phyloP scores from a whole-genome alignment of 768 basidiomycete species.

The Coprinopsis sp. region DNA sequence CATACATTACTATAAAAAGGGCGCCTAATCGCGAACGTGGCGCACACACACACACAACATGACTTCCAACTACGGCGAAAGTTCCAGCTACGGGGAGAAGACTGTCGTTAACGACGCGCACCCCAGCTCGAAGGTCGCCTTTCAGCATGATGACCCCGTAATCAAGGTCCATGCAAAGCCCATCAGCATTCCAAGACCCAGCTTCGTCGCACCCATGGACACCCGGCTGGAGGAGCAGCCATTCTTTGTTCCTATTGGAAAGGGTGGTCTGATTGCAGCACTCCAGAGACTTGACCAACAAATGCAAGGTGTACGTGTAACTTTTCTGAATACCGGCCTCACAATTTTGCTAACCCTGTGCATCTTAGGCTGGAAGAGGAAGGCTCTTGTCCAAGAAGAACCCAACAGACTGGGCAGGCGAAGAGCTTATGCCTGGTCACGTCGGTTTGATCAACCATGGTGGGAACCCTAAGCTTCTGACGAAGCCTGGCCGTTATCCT shows the following conservation, averaged over 20 bases:
- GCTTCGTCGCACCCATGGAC: slow-evolving; percentile 44
- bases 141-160: too few relatives aligned
- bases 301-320: slow-evolving; percentile 41
- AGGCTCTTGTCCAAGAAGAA: slow-evolving; percentile 62
- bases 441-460: slow-evolving; percentile 79
- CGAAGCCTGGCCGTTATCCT: slow-evolving; percentile 74
- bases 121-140: too few relatives aligned
- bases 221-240: slow-evolving; percentile 53
- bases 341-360: background rate
- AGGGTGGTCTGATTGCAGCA: slow-evolving; percentile 63
- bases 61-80: too few relatives aligned
- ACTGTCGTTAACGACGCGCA: too few relatives aligned
- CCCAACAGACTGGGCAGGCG: slow-evolving; percentile 67
- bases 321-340: too few relatives aligned
- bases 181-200: slow-evolving; percentile 29
- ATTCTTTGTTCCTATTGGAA: slow-evolving; percentile 67
- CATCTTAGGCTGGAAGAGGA: slow-evolving; percentile 48
- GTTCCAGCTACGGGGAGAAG: too few relatives aligned
- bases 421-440: slow-evolving; percentile 65
- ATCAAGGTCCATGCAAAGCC: too few relatives aligned
- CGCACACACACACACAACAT: too few relatives aligned
- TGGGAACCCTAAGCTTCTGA: slow-evolving; percentile 73
- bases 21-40: too few relatives aligned
- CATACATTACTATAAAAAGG: too few relatives aligned
- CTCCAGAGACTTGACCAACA: slow-evolving; percentile 65